Conservation (phyloP, 2,329 filamentous ascomycete species). For the Sporothrix brasiliensis region DNA sequence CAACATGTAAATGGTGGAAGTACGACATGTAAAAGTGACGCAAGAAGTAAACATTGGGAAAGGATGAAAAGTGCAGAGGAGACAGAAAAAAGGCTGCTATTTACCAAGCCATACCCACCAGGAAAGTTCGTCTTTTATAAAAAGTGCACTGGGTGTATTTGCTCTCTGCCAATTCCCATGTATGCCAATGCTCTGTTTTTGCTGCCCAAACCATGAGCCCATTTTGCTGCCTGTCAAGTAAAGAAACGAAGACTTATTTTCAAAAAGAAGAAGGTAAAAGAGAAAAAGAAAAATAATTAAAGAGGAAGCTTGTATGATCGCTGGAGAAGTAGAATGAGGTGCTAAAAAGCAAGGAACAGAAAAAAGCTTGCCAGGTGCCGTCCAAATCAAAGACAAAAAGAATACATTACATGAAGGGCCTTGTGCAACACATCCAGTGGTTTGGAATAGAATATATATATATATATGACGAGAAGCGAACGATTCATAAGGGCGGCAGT, state of each 20-base stretch:
- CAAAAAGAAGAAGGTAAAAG: background rate
- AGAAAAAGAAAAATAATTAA: constrained; percentile 1
- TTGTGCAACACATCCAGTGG: constrained; percentile 5
- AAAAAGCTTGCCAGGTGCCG: constrained; percentile 1
- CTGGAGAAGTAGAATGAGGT: background rate
- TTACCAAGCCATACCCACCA: background rate
- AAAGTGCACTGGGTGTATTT: constrained; percentile 4
- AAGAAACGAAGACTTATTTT: background rate
- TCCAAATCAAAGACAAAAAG: background rate
- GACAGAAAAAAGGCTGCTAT: constrained; percentile 8
- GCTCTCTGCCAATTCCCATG: background rate
- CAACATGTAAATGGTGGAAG: background rate
- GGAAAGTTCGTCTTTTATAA: constrained; percentile 11
- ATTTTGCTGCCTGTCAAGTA: background rate
- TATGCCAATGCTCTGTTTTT: background rate
- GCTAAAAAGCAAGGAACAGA: background rate
- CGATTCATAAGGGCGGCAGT: background rate
- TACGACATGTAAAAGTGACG: background rate
- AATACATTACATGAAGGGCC: background rate
- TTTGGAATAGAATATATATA: too few relatives aligned
- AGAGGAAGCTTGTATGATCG: constrained; percentile 16
- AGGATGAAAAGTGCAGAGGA: background rate
- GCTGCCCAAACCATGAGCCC: background rate
- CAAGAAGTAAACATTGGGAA: too few relatives aligned
- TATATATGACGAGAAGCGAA: background rate